phyloP scores from a whole-genome alignment of 768 basidiomycete genomes.

The Mrakia gelida region DNA sequence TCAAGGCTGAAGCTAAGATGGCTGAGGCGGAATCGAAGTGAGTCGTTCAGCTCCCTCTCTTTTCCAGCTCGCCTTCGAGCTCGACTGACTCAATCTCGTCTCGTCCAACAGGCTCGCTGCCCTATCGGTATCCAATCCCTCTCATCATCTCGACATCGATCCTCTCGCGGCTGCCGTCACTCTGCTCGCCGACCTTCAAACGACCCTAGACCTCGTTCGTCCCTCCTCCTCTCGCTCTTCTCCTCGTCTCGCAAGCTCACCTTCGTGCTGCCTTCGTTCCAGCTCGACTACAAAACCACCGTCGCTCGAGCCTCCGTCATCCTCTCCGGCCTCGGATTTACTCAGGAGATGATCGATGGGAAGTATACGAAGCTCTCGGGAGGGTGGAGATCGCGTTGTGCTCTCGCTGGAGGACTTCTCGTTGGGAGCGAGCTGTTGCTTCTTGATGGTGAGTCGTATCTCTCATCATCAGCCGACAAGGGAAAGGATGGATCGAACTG shows the following conservation, averaged over 20 bases:
- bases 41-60: neutral
- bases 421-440: slow-evolving; percentile 57
- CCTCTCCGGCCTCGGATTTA: slow-evolving; percentile 60
- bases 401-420: slow-evolving; percentile 58
- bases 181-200: slow-evolving; percentile 33
- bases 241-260: neutral
- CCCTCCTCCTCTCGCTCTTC: neutral
- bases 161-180: slow-evolving; percentile 28
- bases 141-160: neutral
- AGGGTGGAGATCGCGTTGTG: slow-evolving; percentile 62
- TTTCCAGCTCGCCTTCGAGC: neutral
- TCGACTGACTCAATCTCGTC: too few relatives aligned
- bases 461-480: too few relatives aligned
- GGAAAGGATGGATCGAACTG: neutral
- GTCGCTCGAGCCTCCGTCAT: slow-evolving; percentile 51
- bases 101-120: neutral
- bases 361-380: slow-evolving; percentile 55
- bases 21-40: slow-evolving; percentile 19
- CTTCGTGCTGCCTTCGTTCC: neutral
- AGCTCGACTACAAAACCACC: slow-evolving; percentile 40
- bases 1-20: slow-evolving; percentile 8
- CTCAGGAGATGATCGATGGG: slow-evolving; percentile 43
- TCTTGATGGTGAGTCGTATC: slow-evolving; percentile 48
- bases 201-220: slow-evolving; percentile 41
- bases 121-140: neutral